A percentile compares a stretch with the other conserved stretches of the same genome.
phyloP scores from a whole-genome alignment of 768 basidiomycete species.

The Amanita rubescens region DNA sequence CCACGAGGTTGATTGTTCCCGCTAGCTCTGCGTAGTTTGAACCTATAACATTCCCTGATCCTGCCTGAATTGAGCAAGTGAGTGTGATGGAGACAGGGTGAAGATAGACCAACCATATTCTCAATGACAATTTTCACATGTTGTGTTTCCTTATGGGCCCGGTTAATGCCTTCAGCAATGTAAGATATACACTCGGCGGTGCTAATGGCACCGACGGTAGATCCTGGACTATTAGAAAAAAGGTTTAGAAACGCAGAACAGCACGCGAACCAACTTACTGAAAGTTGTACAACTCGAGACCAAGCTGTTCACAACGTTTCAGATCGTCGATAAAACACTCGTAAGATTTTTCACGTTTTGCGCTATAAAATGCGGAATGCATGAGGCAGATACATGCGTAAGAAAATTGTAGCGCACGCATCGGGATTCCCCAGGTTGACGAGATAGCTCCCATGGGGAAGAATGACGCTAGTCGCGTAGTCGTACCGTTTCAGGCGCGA shows the following conservation, averaged over 20 bases:
- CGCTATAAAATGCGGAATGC: conserved; percentile 26
- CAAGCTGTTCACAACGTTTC: conserved; percentile 68
- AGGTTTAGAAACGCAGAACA: background rate
- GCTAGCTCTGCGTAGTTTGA: conserved; percentile 61
- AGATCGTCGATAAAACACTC: conserved; percentile 82
- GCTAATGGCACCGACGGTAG: conserved; percentile 66
- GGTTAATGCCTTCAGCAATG: conserved; percentile 70
- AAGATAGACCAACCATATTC: conserved; percentile 58
- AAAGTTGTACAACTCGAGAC: conserved; percentile 72
- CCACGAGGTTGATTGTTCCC: conserved; percentile 59
- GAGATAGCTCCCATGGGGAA: conserved; percentile 84
- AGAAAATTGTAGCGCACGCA: conserved; percentile 33
- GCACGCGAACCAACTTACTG: conserved; percentile 49
- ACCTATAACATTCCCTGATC: conserved; percentile 73
- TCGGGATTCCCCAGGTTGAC: conserved; percentile 83
- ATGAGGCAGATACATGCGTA: background rate
- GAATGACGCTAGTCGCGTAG: conserved; percentile 53
- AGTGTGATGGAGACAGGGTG: background rate
- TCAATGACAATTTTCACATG: conserved; percentile 64
- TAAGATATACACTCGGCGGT: conserved; percentile 50
- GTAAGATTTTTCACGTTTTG: conserved; percentile 64
- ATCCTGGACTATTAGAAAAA: conserved; percentile 66
- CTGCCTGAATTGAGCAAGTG: conserved; percentile 50
- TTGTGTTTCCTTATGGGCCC: conserved; percentile 55
- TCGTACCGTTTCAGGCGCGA: conserved; percentile 49